Conservation (phyloP, 129 eudicot genomes). For the Deinandra increscens region DNA sequence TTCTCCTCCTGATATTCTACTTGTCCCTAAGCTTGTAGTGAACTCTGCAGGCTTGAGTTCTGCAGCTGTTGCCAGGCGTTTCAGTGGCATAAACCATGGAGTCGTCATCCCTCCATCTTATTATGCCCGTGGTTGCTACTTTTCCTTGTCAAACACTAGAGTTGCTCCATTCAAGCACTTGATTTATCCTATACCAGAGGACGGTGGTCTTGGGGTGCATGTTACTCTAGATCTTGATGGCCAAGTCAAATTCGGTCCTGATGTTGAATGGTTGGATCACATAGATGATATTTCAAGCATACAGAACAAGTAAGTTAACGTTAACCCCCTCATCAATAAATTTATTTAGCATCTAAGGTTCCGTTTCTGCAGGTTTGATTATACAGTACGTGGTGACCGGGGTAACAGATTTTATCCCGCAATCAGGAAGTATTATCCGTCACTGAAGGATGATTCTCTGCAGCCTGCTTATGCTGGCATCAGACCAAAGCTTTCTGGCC, state of each 20-base stretch:
- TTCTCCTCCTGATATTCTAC: conserved; percentile 68
- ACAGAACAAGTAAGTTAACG: conserved; percentile 57
- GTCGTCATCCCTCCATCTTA: conserved; percentile 45
- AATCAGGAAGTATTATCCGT: conserved; percentile 77
- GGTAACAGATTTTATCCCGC: conserved; percentile 66
- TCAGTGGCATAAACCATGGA: conserved; percentile 41
- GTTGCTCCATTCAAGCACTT: conserved; percentile 67
- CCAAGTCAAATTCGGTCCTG: conserved; percentile 89
- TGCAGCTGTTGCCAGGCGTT: conserved; percentile 59
- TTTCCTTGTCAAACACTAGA: conserved; percentile 51
- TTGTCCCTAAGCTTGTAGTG: conserved; percentile 68
- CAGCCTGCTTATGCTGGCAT: conserved; percentile 90
- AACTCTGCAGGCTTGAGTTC: conserved; percentile 84
- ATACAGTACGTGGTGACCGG: conserved; percentile 62
- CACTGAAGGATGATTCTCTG: conserved; percentile 62
- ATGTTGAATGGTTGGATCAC: conserved; percentile 72
- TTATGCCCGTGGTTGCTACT: conserved; percentile 89
- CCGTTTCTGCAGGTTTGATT: conserved; percentile 58
- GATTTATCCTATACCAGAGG: conserved; percentile 94
- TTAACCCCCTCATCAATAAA: too few relatives aligned
- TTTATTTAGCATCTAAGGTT: not conserved
- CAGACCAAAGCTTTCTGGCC: conserved; percentile 80
- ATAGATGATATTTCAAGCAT: conserved; percentile 62
- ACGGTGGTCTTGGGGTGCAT: conserved; percentile 92
- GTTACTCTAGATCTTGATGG: conserved; percentile 88